Percentiles rank a stretch among this genome's conserved stretches.
phyloP scores from a whole-genome alignment of 2,329 filamentous ascomycete species.

The Laburnicola sp. region DNA sequence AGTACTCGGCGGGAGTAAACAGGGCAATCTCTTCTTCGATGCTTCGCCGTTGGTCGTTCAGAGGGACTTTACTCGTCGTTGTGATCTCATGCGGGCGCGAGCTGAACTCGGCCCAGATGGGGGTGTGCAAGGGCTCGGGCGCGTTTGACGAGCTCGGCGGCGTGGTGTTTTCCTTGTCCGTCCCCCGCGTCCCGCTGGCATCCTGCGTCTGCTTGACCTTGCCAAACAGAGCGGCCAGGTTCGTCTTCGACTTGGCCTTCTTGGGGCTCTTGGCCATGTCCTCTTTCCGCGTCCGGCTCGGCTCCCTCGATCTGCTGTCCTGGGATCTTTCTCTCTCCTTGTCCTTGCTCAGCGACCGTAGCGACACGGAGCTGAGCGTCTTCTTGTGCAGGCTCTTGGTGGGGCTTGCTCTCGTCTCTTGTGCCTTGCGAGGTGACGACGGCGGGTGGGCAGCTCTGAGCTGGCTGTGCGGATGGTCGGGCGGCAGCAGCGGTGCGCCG shows the following conservation, averaged over 20 bases:
- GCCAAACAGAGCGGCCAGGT: conserved; percentile 75
- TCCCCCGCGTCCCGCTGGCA: conserved; percentile 56
- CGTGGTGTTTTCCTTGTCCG: conserved; percentile 81
- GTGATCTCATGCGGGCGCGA: conserved; percentile 40
- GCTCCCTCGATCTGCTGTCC: conserved; percentile 39
- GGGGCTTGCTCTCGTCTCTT: conserved; percentile 43
- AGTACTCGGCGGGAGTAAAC: conserved; percentile 63
- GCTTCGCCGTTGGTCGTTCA: conserved; percentile 49
- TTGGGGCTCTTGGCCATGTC: conserved; percentile 52
- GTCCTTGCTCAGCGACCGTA: conserved; percentile 56
- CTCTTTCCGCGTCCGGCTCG: conserved; percentile 30
- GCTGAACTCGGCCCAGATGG: conserved; percentile 80
- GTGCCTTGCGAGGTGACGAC: conserved; percentile 43
- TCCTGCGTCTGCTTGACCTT: conserved; percentile 73
- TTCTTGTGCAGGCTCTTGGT: conserved; percentile 54
- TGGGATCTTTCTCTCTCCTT: conserved; percentile 45
- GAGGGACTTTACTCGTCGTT: conserved; percentile 49
- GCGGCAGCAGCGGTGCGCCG: conserved; percentile 51
- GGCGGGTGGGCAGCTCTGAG: conserved; percentile 34
- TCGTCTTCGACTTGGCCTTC: conserved; percentile 82
- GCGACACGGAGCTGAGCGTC: conserved; percentile 57
- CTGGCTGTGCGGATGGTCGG: conserved; percentile 53
- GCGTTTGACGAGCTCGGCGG: conserved; percentile 58
- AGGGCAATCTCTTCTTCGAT: conserved; percentile 59
- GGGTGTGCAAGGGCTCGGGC: conserved; percentile 56